Evolutionary conservation across 331 rosid genomes (phyloP).

Genomic region (Phaseolus coccineus): DNA sequence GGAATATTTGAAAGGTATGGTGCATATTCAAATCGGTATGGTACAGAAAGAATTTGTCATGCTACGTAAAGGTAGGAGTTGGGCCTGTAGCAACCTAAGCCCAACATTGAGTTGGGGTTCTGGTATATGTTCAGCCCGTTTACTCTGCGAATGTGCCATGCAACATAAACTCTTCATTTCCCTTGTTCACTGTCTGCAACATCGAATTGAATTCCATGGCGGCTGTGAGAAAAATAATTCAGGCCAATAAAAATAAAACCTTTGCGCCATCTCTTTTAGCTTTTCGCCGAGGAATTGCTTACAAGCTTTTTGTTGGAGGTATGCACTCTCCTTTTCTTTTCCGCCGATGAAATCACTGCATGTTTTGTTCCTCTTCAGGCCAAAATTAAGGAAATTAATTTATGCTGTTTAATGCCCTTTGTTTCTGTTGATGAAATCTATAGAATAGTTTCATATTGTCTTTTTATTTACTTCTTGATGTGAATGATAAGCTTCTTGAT

Average conservation of each 20-base stretch:
- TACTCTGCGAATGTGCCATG: background rate
- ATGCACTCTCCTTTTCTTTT: background rate
- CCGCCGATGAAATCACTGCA: background rate
- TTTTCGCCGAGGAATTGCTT: slow-evolving; percentile 66
- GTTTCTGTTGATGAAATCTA: background rate
- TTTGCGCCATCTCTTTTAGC: slow-evolving; percentile 59
- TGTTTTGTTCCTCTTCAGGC: background rate
- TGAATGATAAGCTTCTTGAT: background rate
- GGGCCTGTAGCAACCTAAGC: background rate
- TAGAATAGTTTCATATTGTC: background rate
- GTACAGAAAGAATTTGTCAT: no score
- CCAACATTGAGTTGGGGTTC: background rate
- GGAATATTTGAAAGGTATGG: no score
- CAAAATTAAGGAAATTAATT: background rate
- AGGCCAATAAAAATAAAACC: slow-evolving; percentile 33
- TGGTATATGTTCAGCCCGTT: background rate
- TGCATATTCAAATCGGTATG: no score
- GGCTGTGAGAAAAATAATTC: slow-evolving; percentile 57
- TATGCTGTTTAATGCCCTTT: background rate
- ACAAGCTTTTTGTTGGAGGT: slow-evolving; percentile 95
- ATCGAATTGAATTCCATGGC: slow-evolving; percentile 55
- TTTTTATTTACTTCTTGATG: background rate
- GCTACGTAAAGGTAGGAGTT: background rate
- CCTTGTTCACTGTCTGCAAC: background rate
- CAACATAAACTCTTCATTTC: background rate